Evolutionary conservation across 257 asterid genomes (phyloP).

Genomic region (Verbascum thapsus): DNA sequence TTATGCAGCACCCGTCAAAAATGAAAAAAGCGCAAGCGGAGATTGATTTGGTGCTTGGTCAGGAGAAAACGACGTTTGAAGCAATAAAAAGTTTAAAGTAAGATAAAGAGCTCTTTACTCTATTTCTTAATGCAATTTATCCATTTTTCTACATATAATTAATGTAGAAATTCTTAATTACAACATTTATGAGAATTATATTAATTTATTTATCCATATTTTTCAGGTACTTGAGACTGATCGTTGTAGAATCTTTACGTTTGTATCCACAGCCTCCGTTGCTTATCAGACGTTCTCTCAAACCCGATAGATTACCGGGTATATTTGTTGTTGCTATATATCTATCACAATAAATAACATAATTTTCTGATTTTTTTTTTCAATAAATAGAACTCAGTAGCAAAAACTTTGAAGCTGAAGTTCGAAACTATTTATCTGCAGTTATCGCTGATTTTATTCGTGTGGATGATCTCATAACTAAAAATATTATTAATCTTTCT

Average conservation of each 20-base stretch:
- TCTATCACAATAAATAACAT: slow-evolving; percentile 2
- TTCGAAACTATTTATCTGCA: not conserved
- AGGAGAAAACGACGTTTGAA: slow-evolving; percentile 59
- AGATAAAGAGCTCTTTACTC: slow-evolving; percentile 24
- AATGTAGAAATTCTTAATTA: too few species aligned
- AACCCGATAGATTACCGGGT: slow-evolving; percentile 82
- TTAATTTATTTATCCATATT: slow-evolving; percentile 10
- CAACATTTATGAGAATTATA: too few species aligned
- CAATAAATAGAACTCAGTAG: not conserved
- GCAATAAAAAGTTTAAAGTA: slow-evolving; percentile 77
- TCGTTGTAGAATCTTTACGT: slow-evolving; percentile 83
- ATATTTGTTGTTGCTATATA: slow-evolving; percentile 9
- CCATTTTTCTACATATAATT: too few species aligned
- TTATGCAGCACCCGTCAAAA: slow-evolving; percentile 77
- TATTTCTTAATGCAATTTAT: not conserved
- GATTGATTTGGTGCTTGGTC: slow-evolving; percentile 77
- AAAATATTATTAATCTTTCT: too few species aligned
- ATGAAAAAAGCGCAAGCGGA: slow-evolving; percentile 95
- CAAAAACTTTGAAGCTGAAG: slow-evolving; percentile 4
- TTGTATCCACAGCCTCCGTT: slow-evolving; percentile 97
- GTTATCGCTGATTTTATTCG: too few species aligned
- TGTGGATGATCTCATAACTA: too few species aligned
- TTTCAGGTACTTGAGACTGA: slow-evolving; percentile 80
- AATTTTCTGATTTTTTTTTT: slow-evolving; percentile 1
- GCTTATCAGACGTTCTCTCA: slow-evolving; percentile 93